phyloP scores from a whole-genome alignment of 768 basidiomycete genomes.

The Russula ochroleuca region DNA sequence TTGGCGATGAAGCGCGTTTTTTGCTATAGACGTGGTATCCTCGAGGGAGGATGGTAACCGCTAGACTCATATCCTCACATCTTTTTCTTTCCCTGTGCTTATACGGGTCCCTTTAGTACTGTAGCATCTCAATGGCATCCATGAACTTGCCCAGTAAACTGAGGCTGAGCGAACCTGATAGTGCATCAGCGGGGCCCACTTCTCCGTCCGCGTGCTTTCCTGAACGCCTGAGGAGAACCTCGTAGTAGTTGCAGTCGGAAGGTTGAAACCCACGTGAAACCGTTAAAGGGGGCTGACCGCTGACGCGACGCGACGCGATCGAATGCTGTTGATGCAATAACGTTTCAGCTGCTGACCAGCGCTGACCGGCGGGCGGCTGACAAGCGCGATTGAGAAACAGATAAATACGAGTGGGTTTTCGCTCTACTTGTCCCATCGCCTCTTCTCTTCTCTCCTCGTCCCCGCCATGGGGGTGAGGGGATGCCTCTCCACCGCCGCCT shows the following conservation, averaged over 20 bases:
- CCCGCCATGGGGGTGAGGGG: too few species aligned
- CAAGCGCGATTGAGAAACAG: too few species aligned
- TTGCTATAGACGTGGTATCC: background rate
- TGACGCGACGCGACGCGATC: too few species aligned
- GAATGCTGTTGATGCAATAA: too few species aligned
- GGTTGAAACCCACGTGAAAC: background rate
- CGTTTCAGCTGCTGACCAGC: too few species aligned
- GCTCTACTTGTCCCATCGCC: too few species aligned
- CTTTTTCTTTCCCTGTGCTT: background rate
- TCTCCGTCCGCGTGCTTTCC: background rate
- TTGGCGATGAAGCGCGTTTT: too few species aligned
- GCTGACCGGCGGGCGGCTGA: too few species aligned
- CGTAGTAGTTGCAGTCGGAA: background rate
- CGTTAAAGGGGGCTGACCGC: too few species aligned
- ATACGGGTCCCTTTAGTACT: slow-evolving; percentile 2
- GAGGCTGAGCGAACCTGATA: background rate
- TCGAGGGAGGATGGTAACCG: background rate
- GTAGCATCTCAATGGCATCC: slow-evolving; percentile 5
- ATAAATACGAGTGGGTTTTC: too few species aligned
- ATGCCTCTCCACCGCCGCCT: too few species aligned
- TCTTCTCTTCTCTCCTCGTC: too few species aligned
- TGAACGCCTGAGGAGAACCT: background rate
- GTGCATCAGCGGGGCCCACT: background rate
- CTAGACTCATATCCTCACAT: slow-evolving; percentile 5
- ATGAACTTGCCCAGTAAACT: background rate